Conservation (phyloP, 2,329 filamentous ascomycete genomes). For the Aspergillus sp. region DNA sequence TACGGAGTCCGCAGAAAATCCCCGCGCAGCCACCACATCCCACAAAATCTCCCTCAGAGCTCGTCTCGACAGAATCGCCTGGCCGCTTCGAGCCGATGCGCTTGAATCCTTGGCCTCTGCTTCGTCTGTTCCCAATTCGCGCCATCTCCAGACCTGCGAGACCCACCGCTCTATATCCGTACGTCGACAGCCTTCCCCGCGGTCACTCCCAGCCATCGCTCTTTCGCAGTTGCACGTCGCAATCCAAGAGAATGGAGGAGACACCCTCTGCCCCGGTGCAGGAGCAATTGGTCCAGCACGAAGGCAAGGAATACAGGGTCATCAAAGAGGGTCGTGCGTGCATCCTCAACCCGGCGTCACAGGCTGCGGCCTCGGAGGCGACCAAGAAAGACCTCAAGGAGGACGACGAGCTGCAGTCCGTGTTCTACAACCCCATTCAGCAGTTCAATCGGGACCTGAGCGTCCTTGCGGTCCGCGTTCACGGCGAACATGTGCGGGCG, state of each 20-base stretch:
- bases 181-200: background rate
- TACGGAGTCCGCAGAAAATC: background rate
- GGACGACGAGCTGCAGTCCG: conserved; percentile 66
- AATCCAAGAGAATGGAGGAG: conserved; percentile 18
- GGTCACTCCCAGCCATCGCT: background rate
- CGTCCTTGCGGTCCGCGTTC: conserved; percentile 86
- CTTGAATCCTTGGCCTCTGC: background rate
- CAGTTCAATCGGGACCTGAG: conserved; percentile 98
- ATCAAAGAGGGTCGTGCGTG: conserved; percentile 67
- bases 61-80: no score
- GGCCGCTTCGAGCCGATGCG: conserved; percentile 1
- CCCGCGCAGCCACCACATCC: no score
- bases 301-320: conserved; percentile 57
- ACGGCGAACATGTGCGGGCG: conserved; percentile 66
- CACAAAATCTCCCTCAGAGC: no score
- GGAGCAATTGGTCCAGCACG: conserved; percentile 38
- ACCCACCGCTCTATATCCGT: background rate
- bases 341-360: conserved; percentile 61
- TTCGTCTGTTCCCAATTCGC: conserved; percentile 1
- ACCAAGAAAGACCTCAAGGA: conserved; percentile 46
- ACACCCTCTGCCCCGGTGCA: conserved; percentile 12
- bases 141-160: background rate
- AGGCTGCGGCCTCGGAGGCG: conserved; percentile 39
- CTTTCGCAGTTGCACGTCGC: conserved; percentile 4
- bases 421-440: conserved; percentile 99